Base-by-base conservation (phyloP, 495 filamentous ascomycete species). In the Daldinia vernicosa region DNA sequence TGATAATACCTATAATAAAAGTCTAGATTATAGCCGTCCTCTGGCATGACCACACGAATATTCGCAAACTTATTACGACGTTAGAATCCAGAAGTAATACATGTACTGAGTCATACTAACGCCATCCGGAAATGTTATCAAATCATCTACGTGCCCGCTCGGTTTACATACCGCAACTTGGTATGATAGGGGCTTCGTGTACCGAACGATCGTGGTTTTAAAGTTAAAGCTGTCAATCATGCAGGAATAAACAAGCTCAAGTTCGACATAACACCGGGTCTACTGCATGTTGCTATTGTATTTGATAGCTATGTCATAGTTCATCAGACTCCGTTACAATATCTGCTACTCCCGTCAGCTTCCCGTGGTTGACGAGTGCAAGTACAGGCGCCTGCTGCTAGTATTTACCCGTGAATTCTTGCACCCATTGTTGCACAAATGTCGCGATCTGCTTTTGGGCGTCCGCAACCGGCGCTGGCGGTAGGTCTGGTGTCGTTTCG, bases 401-500 rank as follows among this genome's bases (percentile, higher is more conserved):
- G 37, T 24, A 64, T 74, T 74, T 74, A 74, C 67, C 71, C 32
- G 45, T 59, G 47, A 77, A 90, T 74, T 90, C 86, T 69, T 82
- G 69, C 82, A 93, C 71, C 91, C 91, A 93, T 53, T 77, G 84
- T 72, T 85, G 77, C 43, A 93, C 90, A 77, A 92, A 91, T 35
- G 76, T 67, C 12, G 82, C 76, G 76, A 90, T 84, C 61, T 83
- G 70, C 61, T 72, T 70, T 76, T 92, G 90, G 24, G 85, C 78
- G 27, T 87, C 80, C 24, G 71, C 76, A 3, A 92, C 83, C 40
- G 83, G 77, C 4, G 63, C 57, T 1, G 90, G 90, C 19, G 89
- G 88, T 54, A 88, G 63, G 1, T 78, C 78, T 3, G 81, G 52
- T 12, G 75, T 83, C 4, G 85, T 88, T 80, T 91, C 81, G 67